Evolutionary conservation across 2,329 filamentous ascomycete species (phyloP).

Genomic region (Pseudogymnoascus sp.): DNA sequence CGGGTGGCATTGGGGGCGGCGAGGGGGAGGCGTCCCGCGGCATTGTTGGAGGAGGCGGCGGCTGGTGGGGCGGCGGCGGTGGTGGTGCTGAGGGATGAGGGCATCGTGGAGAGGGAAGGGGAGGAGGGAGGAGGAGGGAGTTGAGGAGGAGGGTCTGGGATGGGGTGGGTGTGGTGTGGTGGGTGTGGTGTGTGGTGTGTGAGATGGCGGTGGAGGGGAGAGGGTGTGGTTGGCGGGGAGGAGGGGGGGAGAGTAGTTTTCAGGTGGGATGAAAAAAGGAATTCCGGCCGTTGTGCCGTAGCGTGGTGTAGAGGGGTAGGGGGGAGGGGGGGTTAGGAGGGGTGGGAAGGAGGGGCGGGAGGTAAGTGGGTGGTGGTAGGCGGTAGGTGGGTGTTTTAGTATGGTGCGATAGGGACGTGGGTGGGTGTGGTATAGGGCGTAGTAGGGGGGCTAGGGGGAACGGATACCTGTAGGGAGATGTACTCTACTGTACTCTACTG

Average conservation of each 20-base stretch:
- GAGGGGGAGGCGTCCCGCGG: conserved; percentile 25
- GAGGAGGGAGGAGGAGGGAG: neutral
- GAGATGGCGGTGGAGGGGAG: too few species aligned
- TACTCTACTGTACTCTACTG: too few species aligned
- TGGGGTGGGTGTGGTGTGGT: neutral
- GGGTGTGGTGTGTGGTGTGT: neutral
- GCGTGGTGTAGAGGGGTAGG: neutral
- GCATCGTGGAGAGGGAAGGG: neutral
- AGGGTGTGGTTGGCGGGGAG: neutral
- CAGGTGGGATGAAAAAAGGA: conserved; percentile 3
- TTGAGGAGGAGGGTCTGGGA: neutral
- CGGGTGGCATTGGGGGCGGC: conserved; percentile 25
- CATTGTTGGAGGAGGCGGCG: conserved; percentile 1
- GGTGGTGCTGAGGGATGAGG: neutral
- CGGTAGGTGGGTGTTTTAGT: too few species aligned
- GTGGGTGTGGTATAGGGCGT: too few species aligned
- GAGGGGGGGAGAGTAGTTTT: neutral
- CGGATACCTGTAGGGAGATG: neutral
- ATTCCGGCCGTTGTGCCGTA: neutral
- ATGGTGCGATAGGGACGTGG: too few species aligned
- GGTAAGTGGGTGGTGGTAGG: neutral
- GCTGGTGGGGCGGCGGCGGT: neutral
- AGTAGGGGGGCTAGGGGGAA: too few species aligned
- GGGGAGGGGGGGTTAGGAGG: neutral
- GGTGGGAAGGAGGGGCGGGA: too few species aligned